Evolutionary conservation across 441 rosid species (phyloP).

Genomic region (Gossypium gossypioides): DNA sequence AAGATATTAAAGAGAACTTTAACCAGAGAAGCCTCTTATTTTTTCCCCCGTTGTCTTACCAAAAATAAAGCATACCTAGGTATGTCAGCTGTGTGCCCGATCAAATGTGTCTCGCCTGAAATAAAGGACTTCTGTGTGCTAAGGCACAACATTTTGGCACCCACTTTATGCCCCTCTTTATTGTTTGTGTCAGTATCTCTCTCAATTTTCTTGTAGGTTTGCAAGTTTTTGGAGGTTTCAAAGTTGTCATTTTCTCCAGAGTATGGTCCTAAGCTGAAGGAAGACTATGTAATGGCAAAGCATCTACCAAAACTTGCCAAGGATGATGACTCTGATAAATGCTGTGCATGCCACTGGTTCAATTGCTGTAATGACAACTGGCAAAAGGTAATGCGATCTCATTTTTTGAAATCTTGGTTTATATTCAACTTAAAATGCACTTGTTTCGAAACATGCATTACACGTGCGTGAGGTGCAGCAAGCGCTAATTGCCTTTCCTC

Average conservation of each 20-base stretch:
- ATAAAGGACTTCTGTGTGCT: not conserved
- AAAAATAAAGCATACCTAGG: not conserved
- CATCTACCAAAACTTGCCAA: conserved; percentile 71
- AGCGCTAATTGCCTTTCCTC: not conserved
- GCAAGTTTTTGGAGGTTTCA: conserved; percentile 98
- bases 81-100: not conserved
- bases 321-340: conserved; percentile 51
- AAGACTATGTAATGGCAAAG: conserved; percentile 84
- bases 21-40: not conserved
- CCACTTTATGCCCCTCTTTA: conserved; percentile 3
- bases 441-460: not conserved
- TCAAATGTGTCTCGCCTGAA: not conserved
- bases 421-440: not conserved
- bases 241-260: conserved; percentile 86
- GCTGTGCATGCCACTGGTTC: conserved; percentile 71
- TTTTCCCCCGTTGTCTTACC: not conserved
- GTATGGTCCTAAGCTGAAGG: conserved; percentile 96
- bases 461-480: not conserved
- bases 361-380: conserved; percentile 93
- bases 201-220: conserved; percentile 50
- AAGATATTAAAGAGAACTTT: not conserved
- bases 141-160: not conserved
- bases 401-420: conserved; percentile 13
- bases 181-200: conserved; percentile 21
- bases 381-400: conserved; percentile 73